Evolutionary conservation across 2,329 filamentous ascomycete species (phyloP).

Genomic region (Penicillium nordicum): DNA sequence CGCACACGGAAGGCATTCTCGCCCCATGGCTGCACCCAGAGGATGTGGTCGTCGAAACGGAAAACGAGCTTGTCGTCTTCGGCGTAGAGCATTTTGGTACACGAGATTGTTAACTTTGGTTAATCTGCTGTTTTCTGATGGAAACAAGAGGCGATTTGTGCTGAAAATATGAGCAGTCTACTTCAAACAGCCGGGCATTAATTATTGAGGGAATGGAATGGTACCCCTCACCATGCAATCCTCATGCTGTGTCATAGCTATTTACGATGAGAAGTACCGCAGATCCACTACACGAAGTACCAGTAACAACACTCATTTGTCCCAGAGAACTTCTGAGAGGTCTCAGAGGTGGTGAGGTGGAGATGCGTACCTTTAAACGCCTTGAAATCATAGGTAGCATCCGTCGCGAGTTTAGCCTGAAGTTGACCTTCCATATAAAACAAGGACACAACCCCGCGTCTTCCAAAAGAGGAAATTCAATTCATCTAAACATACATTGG

Average conservation of each 20-base stretch:
- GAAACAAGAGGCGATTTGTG: not conserved
- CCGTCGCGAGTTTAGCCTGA: constrained; percentile 2
- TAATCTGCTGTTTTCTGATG: not conserved
- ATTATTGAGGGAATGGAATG: not conserved
- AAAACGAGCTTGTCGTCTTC: constrained; percentile 35
- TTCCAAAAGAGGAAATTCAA: not conserved
- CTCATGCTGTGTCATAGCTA: constrained; percentile 4
- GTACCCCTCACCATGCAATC: constrained; percentile 8
- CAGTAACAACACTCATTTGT: not conserved
- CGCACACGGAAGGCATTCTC: constrained; percentile 39
- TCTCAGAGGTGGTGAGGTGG: not conserved
- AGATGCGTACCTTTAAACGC: constrained; percentile 2
- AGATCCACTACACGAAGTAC: not conserved
- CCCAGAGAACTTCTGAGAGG: not conserved
- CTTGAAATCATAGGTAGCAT: constrained; percentile 3
- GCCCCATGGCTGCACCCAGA: constrained; percentile 41
- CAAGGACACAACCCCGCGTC: not conserved
- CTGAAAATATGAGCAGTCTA: not conserved
- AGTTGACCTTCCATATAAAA: not conserved
- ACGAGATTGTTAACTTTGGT: not conserved
- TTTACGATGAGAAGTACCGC: not conserved
- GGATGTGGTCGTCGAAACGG: constrained; percentile 38
- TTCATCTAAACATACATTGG: not conserved
- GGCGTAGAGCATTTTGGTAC: constrained; percentile 31
- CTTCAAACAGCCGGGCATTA: not conserved